phyloP scores from a whole-genome alignment of 441 rosid species.

The Macaranga tanarius region DNA sequence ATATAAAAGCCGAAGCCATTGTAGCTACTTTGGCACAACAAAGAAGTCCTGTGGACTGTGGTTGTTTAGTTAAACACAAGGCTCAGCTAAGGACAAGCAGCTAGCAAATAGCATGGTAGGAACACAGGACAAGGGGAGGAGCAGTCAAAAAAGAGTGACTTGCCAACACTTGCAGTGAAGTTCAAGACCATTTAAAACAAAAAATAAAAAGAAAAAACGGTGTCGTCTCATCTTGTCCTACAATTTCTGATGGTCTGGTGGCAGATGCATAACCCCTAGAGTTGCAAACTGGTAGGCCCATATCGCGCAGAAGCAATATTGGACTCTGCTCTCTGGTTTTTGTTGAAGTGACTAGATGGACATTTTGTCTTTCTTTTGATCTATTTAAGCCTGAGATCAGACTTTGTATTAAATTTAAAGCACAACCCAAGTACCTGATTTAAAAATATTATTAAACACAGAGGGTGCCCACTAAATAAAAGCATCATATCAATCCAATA shows the following conservation, averaged over 20 bases:
- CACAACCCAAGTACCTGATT: background rate
- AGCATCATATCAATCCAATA: background rate
- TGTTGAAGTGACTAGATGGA: constrained; percentile 16
- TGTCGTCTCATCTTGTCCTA: constrained; percentile 12
- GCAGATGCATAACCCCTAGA: constrained; percentile 18
- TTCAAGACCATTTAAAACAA: background rate
- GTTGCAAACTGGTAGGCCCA: background rate
- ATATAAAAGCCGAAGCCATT: no score
- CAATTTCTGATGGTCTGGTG: background rate
- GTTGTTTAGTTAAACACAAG: background rate
- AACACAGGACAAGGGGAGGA: background rate
- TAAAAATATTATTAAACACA: background rate
- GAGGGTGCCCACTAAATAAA: background rate
- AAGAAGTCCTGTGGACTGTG: background rate
- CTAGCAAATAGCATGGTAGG: no score
- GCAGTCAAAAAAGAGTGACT: constrained; percentile 1
- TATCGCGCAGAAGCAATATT: background rate
- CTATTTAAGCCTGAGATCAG: background rate
- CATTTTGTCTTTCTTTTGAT: background rate
- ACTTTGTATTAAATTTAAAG: background rate
- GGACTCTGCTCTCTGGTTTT: background rate
- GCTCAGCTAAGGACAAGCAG: background rate
- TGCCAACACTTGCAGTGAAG: background rate
- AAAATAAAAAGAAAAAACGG: background rate
- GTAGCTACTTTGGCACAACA: background rate